Evolutionary conservation across 1,284 basidiomycete genomes (phyloP), one percentile per base, ranked within the genome.

Genomic region (Boletellus deceptivus): DNA sequence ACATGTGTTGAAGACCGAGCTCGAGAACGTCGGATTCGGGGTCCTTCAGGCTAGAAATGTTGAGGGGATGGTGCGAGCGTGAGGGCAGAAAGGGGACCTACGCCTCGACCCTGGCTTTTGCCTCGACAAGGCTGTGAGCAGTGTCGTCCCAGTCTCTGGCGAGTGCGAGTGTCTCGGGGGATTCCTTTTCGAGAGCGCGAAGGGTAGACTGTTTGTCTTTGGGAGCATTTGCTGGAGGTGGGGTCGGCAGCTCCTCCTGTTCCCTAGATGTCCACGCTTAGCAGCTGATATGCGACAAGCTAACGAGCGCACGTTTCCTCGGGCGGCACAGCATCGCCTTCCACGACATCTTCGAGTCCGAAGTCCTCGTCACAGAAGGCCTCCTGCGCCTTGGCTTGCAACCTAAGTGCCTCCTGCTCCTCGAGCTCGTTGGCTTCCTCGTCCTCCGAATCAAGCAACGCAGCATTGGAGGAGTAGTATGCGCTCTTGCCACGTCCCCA

Each of bases 381-480:
- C 57, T 91, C 86, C 18, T 89, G 76, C 35, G 82, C 75, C 69
- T 89, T 91, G 24, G 75, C 71, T 69, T 97, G 95, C 46, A 98
- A 69, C 44, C 91, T 76, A 60, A 75, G 84, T 7, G 90, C 91
- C 70, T 98, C 94, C 63, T 89, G 84, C 66, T 93, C 89, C 64
- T 97, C 93, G 52, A 96, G 74, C 61, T 91, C 88, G 62, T 87
- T 80, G 35, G 84, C 89, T 66, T 93, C 90, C 56, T 93, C 91
- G 55, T 91, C 89, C 59, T 91, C 90, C 37, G 89, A 89, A 44
- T 91, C 89, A 31, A 90, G 70, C 49, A 89, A 75, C 18, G 79
- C 83, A 33, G 88, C 90, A 65, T 93, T 92, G 24, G 88, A 90
- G 3, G 91, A 82, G 69, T 95, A 94, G 69, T 94, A 95, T 18